These are phyloP conservation scores for Myrica gale DNA, from an alignment of 306 rosid species.

Conservation along the genomic window DNA sequence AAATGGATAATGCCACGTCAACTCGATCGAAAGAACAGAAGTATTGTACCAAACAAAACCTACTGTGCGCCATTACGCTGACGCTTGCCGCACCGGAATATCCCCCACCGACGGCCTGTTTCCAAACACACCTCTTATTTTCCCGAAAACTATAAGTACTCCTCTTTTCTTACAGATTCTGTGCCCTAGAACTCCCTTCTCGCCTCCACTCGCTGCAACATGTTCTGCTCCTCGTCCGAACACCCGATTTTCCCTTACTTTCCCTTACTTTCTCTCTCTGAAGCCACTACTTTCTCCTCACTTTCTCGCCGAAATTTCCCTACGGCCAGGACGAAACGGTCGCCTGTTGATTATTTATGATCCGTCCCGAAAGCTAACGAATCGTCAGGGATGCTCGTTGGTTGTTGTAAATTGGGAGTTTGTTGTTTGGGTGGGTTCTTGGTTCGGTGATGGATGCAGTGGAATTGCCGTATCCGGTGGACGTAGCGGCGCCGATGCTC, in stretches of 20 bases:
- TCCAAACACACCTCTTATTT: slow-evolving; percentile 46
- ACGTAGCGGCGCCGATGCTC: slow-evolving; percentile 48
- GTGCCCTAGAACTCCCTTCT: slow-evolving; percentile 76
- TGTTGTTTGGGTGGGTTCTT: slow-evolving; percentile 22
- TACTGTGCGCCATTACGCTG: slow-evolving; percentile 14
- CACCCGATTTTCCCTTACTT: slow-evolving; percentile 29
- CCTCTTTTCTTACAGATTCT: slow-evolving; percentile 40
- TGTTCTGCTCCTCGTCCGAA: slow-evolving; percentile 37
- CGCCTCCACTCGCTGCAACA: slow-evolving; percentile 66
- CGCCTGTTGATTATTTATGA: not conserved
- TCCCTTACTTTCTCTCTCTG: not conserved
- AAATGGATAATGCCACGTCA: slow-evolving; percentile 71
- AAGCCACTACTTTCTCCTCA: not conserved
- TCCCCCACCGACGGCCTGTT: slow-evolving; percentile 48
- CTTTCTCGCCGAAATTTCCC: not conserved
- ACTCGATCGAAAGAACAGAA: slow-evolving; percentile 18
- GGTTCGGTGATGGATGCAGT: slow-evolving; percentile 53
- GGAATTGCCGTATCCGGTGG: slow-evolving; percentile 52
- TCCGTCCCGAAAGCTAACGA: slow-evolving; percentile 20
- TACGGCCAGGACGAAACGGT: slow-evolving; percentile 5
- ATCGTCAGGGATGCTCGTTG: slow-evolving; percentile 22
- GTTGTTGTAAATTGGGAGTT: not conserved
- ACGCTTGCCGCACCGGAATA: slow-evolving; percentile 67
- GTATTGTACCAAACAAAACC: not conserved
- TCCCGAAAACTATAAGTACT: slow-evolving; percentile 99